phyloP scores from a whole-genome alignment of 108 stramenopile species.

The Pseudonitzschia multistriata region DNA sequence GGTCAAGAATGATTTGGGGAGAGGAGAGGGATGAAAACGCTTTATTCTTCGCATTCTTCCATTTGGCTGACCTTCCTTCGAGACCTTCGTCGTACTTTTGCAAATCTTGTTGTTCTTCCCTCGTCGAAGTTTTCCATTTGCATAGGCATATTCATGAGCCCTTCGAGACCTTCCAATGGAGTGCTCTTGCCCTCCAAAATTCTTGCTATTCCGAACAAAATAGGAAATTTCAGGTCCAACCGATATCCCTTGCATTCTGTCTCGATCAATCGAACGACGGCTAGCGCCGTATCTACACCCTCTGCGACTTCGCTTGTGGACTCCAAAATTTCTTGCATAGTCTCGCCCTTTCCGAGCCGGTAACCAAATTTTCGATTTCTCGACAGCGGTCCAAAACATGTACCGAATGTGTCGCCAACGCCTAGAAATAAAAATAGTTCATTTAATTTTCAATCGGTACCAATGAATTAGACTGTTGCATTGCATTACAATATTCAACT shows the following conservation, averaged over 20 bases:
- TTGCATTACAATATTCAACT: too few relatives aligned
- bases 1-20: too few relatives aligned
- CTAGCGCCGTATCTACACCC: constrained; percentile 91
- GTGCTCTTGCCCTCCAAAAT: constrained; percentile 90
- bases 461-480: too few relatives aligned
- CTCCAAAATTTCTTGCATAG: constrained; percentile 83
- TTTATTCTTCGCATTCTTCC: not conserved
- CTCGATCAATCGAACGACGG: constrained; percentile 90
- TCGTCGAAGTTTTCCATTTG: constrained; percentile 92
- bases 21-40: too few relatives aligned
- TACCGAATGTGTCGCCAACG: constrained; percentile 98
- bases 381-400: constrained; percentile 95
- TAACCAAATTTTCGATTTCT: constrained; percentile 93
- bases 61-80: not conserved
- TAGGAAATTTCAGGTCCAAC: constrained; percentile 94
- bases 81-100: not conserved
- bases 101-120: constrained; percentile 15
- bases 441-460: not conserved
- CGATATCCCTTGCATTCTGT: constrained; percentile 84
- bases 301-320: constrained; percentile 93
- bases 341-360: constrained; percentile 92
- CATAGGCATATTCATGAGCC: constrained; percentile 92
- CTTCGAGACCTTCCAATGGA: constrained; percentile 85
- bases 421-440: constrained; percentile 35
- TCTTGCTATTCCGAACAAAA: constrained; percentile 91